Evolutionary conservation across 2,329 filamentous ascomycete species (phyloP).

Genomic region (Pseudocercospora cruenta): DNA sequence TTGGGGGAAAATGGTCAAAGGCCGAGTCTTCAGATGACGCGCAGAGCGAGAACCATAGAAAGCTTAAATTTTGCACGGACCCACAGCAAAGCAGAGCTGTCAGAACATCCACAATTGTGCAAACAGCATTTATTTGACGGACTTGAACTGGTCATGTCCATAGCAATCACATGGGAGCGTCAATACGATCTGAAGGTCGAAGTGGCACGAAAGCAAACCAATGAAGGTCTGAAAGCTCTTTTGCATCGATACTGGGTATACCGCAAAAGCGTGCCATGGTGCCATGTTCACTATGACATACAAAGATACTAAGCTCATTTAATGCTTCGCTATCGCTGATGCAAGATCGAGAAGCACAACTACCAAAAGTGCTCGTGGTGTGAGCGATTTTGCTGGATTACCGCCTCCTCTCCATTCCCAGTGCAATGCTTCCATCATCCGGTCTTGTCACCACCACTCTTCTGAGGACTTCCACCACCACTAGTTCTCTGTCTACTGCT

Average conservation of each 20-base stretch:
- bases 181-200: not conserved
- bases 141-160: not conserved
- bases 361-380: no score
- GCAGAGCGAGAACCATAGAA: no score
- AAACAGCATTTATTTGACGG: not conserved
- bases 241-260: no score
- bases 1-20: no score
- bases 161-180: not conserved
- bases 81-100: not conserved
- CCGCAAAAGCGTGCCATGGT: no score
- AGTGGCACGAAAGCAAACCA: no score
- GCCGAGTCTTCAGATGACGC: no score
- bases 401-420: not conserved
- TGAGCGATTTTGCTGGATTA: not conserved
- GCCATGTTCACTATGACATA: not conserved
- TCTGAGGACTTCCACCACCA: slow-evolving; percentile 28
- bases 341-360: no score
- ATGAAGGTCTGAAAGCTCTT: no score
- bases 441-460: slow-evolving; percentile 32
- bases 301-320: not conserved
- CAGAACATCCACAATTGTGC: not conserved
- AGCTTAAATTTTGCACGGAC: not conserved
- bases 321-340: not conserved
- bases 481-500: slow-evolving; percentile 30
- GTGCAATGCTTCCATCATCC: not conserved